A percentile compares a stretch with the other conserved stretches of the same genome.
Conservation (phyloP, 805 yeast species). For the Cyberlindnera mrakii region DNA sequence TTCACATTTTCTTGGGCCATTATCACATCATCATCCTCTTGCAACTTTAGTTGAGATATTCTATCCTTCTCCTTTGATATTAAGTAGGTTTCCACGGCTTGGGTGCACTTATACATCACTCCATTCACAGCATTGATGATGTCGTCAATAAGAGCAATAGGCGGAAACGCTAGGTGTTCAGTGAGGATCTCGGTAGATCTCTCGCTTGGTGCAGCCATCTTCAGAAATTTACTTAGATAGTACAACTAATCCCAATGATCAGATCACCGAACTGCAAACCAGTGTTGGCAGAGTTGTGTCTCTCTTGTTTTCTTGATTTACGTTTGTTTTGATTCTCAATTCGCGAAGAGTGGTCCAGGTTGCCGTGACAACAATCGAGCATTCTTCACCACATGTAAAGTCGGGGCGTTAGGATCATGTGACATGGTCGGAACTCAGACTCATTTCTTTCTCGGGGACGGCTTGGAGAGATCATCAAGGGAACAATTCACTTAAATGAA, state of each 20-base stretch:
- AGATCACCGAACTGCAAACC: too few relatives aligned
- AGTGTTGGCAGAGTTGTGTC: too few relatives aligned
- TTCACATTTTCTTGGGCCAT: constrained; percentile 22
- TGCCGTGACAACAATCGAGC: too few relatives aligned
- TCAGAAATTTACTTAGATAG: background rate
- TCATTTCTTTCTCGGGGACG: too few relatives aligned
- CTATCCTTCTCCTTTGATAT: constrained; percentile 20
- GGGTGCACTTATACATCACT: constrained; percentile 74
- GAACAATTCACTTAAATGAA: background rate
- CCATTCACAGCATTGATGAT: constrained; percentile 84
- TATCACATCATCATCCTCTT: constrained; percentile 5
- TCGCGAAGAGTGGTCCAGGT: too few relatives aligned
- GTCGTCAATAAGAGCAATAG: constrained; percentile 77
- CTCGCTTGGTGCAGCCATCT: constrained; percentile 14
- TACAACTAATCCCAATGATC: too few relatives aligned
- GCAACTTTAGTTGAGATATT: constrained; percentile 4
- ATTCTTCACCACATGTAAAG: too few relatives aligned
- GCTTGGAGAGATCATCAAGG: background rate
- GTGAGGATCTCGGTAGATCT: constrained; percentile 51
- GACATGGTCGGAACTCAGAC: too few relatives aligned
- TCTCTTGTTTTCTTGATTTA: too few relatives aligned
- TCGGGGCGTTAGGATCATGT: too few relatives aligned
- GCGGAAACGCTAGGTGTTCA: constrained; percentile 83
- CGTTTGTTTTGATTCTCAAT: too few relatives aligned
- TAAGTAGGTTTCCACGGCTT: constrained; percentile 68